A percentile compares a stretch with the other conserved stretches of the same genome.
Conservation (phyloP, 805 yeast genomes). For the Metschnikowia lachancei region DNA sequence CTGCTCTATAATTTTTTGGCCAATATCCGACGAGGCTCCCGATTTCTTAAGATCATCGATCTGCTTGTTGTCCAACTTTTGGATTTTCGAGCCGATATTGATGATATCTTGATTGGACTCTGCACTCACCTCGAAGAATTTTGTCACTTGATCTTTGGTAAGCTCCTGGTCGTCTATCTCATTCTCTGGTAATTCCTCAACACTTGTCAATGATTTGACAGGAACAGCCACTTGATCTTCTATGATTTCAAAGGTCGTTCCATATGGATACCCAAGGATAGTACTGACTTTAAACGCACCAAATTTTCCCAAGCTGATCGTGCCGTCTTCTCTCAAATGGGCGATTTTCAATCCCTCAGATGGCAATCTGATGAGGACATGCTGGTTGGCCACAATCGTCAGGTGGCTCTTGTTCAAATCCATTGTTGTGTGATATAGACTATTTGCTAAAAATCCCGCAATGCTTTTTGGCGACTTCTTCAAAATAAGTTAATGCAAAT, state of each 20-base stretch:
- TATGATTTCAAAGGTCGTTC: conserved; percentile 82
- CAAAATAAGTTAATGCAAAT: no score
- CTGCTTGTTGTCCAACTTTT: conserved; percentile 71
- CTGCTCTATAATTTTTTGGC: conserved; percentile 74
- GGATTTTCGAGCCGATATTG: conserved; percentile 68
- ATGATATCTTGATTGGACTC: conserved; percentile 64
- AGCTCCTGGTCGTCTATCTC: conserved; percentile 36
- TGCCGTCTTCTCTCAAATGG: conserved; percentile 57
- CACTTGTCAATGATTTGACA: conserved; percentile 37
- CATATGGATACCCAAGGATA: conserved; percentile 77
- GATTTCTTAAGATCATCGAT: conserved; percentile 78
- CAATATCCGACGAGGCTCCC: conserved; percentile 59
- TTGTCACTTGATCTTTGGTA: conserved; percentile 38
- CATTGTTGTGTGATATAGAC: not conserved
- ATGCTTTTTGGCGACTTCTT: no score
- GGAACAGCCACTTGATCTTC: conserved; percentile 54
- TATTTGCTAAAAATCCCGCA: not conserved
- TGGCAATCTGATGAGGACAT: conserved; percentile 72
- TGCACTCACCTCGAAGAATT: conserved; percentile 45
- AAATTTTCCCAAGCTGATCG: conserved; percentile 82
- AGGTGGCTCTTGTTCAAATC: conserved; percentile 20
- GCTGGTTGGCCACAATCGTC: conserved; percentile 46
- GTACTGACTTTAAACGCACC: conserved; percentile 78
- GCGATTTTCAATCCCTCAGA: conserved; percentile 75
- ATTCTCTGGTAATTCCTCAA: conserved; percentile 14